These are phyloP conservation scores for Colletotrichum sp. DNA, from an alignment of 2,329 filamentous ascomycete genomes.

Conservation along the genomic window DNA sequence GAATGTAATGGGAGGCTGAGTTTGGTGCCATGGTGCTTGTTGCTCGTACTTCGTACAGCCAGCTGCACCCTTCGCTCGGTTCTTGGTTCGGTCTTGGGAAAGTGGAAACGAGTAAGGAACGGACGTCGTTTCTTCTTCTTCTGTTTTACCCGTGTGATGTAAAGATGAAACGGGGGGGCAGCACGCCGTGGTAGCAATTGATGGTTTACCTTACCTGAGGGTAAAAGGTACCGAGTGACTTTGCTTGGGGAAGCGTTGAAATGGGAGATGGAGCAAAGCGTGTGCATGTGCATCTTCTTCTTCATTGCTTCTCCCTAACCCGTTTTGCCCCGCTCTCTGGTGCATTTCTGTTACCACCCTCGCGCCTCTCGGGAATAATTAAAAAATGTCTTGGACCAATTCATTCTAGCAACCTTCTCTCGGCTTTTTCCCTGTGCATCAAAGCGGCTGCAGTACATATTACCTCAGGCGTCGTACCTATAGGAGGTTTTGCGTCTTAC, in stretches of 20 bases:
- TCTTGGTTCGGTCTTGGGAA: not conserved
- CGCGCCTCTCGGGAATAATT: not conserved
- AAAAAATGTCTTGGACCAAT: not conserved
- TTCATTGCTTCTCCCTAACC: not conserved
- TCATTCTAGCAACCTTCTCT: not conserved
- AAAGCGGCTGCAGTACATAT: not conserved
- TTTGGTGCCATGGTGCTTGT: not conserved
- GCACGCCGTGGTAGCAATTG: not conserved
- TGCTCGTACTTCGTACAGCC: not conserved
- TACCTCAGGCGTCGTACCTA: not conserved
- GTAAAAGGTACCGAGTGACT: not conserved
- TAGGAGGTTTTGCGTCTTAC: not conserved
- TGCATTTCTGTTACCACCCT: not conserved
- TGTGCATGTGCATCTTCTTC: not conserved
- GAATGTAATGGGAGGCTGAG: not conserved
- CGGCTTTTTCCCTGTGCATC: not conserved
- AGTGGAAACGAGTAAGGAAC: slow-evolving; percentile 16
- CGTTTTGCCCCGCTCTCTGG: not conserved
- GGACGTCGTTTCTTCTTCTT: slow-evolving; percentile 18
- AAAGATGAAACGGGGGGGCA: slow-evolving; percentile 14
- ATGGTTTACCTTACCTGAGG: not conserved
- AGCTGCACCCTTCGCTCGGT: not conserved
- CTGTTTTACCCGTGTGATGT: slow-evolving; percentile 1
- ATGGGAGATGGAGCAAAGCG: too few species aligned
- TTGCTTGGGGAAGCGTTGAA: not conserved